These are phyloP conservation scores for Lactifluus pinguis DNA, from an alignment of 768 basidiomycete genomes.

Conservation along the genomic window DNA sequence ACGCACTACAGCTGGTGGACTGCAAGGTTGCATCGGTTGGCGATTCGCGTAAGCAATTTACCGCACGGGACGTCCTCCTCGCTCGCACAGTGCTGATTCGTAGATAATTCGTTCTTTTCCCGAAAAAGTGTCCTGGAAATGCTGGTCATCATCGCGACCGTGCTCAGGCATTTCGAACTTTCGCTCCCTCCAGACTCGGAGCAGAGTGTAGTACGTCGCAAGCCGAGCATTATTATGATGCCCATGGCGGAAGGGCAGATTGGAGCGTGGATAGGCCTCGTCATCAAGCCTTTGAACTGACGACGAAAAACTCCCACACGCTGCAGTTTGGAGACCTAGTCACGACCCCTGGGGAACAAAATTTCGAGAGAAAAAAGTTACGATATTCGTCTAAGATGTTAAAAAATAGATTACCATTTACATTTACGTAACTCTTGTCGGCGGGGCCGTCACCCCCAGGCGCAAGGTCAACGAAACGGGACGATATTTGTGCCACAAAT, in stretches of 20 bases:
- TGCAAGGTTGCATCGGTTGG: conserved; percentile 16
- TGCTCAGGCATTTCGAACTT: conserved; percentile 14
- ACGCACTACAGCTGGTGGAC: conserved; percentile 4
- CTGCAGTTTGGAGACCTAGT: no score
- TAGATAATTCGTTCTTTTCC: no score
- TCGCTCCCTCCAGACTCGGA: background rate
- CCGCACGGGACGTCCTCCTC: no score
- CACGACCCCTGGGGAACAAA: no score
- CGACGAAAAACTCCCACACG: no score
- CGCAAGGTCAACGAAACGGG: no score
- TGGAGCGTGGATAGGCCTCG: conserved; percentile 9
- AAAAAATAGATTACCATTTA: no score
- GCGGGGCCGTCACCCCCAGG: no score
- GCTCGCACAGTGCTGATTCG: background rate
- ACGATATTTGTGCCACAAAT: no score
- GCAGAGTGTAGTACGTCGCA: background rate
- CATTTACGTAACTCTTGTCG: no score
- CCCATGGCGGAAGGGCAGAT: conserved; percentile 8
- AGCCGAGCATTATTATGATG: conserved; percentile 8
- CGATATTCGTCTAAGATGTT: no score
- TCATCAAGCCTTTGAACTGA: conserved; percentile 3
- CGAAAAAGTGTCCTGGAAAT: conserved; percentile 11
- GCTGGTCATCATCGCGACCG: conserved; percentile 3
- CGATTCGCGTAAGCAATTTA: conserved; percentile 9
- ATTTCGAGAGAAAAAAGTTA: no score